Conservation (phyloP, 2,329 filamentous ascomycete genomes). For the Trichoderma arundinaceum region DNA sequence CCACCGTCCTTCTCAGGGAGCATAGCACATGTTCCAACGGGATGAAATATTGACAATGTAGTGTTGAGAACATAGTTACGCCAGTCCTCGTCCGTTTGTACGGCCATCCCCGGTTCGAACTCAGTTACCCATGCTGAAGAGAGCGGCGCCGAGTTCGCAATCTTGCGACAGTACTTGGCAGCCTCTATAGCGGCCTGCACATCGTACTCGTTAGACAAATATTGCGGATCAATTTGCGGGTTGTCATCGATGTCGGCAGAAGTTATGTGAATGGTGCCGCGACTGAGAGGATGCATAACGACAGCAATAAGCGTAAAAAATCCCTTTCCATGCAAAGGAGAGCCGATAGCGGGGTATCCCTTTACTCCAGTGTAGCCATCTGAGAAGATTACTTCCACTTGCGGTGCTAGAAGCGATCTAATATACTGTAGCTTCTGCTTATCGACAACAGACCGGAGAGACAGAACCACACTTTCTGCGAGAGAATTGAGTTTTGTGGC, state of each 20-base stretch:
- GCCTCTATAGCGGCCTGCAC: too few relatives aligned
- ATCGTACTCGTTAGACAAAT: too few relatives aligned
- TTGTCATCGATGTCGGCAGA: too few relatives aligned
- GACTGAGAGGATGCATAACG: too few relatives aligned
- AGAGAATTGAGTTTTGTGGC: slow-evolving; percentile 10
- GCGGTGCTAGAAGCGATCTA: neutral
- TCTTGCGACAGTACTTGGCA: too few relatives aligned
- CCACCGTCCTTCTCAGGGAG: slow-evolving; percentile 49
- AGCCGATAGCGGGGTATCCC: too few relatives aligned
- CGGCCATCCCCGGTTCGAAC: neutral
- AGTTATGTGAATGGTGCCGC: too few relatives aligned
- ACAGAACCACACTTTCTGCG: neutral
- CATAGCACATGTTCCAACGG: slow-evolving; percentile 43
- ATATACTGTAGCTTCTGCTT: slow-evolving; percentile 18
- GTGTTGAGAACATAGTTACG: slow-evolving; percentile 14
- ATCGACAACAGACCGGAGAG: slow-evolving; percentile 36
- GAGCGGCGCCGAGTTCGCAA: slow-evolving; percentile 20
- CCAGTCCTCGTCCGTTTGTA: slow-evolving; percentile 1
- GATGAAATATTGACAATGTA: slow-evolving; percentile 12
- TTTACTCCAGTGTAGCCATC: slow-evolving; percentile 31
- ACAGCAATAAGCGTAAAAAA: too few relatives aligned
- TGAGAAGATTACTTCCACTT: slow-evolving; percentile 16
- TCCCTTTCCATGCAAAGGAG: too few relatives aligned
- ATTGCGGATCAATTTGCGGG: too few relatives aligned
- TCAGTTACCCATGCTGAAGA: slow-evolving; percentile 13